A percentile compares a stretch with the other conserved stretches of the same genome.
Evolutionary conservation across 768 basidiomycete genomes (phyloP).

Genomic region (Sarcomyxa edulis): DNA sequence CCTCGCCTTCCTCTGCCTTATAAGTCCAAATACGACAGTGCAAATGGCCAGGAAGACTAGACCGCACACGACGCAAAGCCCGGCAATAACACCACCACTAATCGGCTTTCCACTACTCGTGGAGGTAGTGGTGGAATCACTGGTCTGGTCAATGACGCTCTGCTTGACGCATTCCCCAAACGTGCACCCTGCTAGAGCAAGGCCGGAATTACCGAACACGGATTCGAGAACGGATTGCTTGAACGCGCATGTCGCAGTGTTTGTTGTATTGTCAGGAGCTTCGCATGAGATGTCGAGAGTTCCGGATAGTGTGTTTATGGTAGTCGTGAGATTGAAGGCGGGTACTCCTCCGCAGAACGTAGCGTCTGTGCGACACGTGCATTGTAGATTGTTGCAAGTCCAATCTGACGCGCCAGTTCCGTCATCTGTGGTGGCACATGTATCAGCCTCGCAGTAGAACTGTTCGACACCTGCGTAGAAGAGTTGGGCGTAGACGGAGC

Average conservation of each 20-base stretch:
- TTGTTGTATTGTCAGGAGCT: conserved; percentile 33
- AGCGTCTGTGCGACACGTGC: conserved; percentile 64
- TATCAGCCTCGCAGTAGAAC: conserved; percentile 75
- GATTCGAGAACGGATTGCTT: conserved; percentile 60
- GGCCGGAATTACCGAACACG: conserved; percentile 71
- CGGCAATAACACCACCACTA: conserved; percentile 83
- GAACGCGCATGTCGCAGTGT: conserved; percentile 66
- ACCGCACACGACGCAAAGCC: conserved; percentile 77
- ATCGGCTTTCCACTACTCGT: conserved; percentile 38
- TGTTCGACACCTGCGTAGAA: conserved; percentile 83
- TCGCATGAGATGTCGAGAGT: conserved; percentile 67
- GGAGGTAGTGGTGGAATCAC: conserved; percentile 26
- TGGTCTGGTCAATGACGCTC: conserved; percentile 59
- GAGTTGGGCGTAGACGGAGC: conserved; percentile 61
- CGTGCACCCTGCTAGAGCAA: conserved; percentile 66
- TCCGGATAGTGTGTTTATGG: conserved; percentile 65
- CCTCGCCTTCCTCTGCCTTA: conserved; percentile 59
- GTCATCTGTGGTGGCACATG: conserved; percentile 58
- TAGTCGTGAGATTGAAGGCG: conserved; percentile 43
- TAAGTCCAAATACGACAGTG: conserved; percentile 58
- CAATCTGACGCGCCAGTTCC: conserved; percentile 45
- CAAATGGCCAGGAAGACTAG: conserved; percentile 53
- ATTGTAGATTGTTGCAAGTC: conserved; percentile 69
- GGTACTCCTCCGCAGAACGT: conserved; percentile 66
- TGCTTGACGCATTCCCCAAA: conserved; percentile 91